phyloP scores from a whole-genome alignment of 192 early-diverging fungal species.

The Backusella circina region DNA sequence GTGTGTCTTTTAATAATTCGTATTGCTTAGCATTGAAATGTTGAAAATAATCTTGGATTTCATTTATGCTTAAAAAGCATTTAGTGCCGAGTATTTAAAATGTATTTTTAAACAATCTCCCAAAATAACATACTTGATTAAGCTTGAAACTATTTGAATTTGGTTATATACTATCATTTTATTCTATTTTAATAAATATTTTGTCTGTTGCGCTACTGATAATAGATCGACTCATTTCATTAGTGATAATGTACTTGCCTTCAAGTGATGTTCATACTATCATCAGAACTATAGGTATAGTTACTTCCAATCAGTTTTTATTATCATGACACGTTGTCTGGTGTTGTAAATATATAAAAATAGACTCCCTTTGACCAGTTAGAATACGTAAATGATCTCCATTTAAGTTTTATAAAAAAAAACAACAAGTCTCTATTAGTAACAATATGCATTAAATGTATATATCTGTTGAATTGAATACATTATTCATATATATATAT shows the following conservation, averaged over 20 bases:
- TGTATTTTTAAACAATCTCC: background rate
- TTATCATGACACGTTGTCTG: background rate
- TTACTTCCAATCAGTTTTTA: background rate
- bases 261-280: background rate
- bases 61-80: background rate
- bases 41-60: background rate
- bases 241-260: background rate
- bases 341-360: background rate
- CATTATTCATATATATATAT: too few relatives aligned
- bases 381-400: background rate
- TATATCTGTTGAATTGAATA: too few relatives aligned
- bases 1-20: background rate
- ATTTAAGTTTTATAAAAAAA: background rate
- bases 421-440: background rate
- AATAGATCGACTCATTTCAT: background rate
- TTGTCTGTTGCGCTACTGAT: background rate
- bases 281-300: background rate
- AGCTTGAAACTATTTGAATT: background rate
- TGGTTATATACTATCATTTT: background rate
- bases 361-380: background rate
- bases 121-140: background rate
- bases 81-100: background rate
- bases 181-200: background rate
- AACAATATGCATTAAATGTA: background rate
- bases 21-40: background rate